Base-by-base conservation (phyloP, 116 monocot species). In the Cymodocea nodosa region DNA sequence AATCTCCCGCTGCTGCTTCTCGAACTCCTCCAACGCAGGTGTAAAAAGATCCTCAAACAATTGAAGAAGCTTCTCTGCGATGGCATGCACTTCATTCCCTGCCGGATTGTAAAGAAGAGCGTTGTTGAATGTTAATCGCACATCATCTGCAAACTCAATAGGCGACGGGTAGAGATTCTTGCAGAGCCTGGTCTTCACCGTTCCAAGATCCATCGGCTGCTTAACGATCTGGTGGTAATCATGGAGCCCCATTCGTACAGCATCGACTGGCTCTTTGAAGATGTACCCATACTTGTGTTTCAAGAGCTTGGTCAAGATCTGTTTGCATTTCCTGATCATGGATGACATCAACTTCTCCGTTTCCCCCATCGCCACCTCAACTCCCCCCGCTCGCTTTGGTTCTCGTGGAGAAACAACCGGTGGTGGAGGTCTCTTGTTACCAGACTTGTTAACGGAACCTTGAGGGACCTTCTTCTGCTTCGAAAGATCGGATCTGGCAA, bases 161-260 rank as follows among this genome's bases (percentile, higher is more conserved):
- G 87, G 79, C 0, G 66, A 70, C 0, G 18, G 18, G 71, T 95
- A 95, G 22, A 62, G 7, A 16, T 77, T 80, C 58, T 73, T 75
- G 35, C 56, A 58, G 12, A 85, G 70, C 22, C 69, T 80, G 12
- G 67, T 72, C 67, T 78, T 87, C 52, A 95, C 95, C 1, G 95
- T 83, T 5, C 95, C 95, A 11, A 95, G 82, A 73, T 95, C 95
- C 95, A 95, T 95, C 0, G 90, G 95, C 52, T 70, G 64, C 72
- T 87, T 83, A 58, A 95, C 72, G 72, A 90, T 87, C 70, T 79
- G 77, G 66, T 74, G 54, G 67, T 95, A 95, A 63, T 90, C 95
- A 50, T 87, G 85, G 6, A 95, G 79, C 2, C 79, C 76, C 81
- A 90, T 73, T 0, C 74, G 71, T 3, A 59, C 79, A 0, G 75